These are phyloP conservation scores for Candida pseudoviswanathii DNA, from an alignment of 1,139 yeast species.

Conservation along the genomic window DNA sequence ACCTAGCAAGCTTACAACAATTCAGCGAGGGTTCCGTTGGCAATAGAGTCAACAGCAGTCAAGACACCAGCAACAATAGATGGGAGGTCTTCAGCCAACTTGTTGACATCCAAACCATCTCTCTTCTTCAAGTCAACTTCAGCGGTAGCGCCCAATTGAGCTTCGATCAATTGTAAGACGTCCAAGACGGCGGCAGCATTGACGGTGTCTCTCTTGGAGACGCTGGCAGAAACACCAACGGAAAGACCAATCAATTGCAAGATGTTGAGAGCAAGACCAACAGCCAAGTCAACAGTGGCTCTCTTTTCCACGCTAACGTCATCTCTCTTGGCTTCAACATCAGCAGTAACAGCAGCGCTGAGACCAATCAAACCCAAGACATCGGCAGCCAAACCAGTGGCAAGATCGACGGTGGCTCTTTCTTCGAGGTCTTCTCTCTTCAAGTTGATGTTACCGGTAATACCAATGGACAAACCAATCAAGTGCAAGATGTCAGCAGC, in stretches of 20 bases:
- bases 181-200: conserved; percentile 2
- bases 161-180: neutral
- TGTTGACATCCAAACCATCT: neutral
- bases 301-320: neutral
- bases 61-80: conserved; percentile 1
- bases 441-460: neutral
- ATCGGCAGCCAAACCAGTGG: conserved; percentile 4
- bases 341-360: neutral
- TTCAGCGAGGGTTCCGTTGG: neutral
- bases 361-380: neutral
- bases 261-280: conserved; percentile 1
- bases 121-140: conserved; percentile 1
- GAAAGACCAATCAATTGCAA: conserved; percentile 2
- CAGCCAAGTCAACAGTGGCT: conserved; percentile 3
- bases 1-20: no score
- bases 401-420: neutral
- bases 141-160: neutral
- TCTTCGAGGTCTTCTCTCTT: conserved; percentile 3
- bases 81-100: conserved; percentile 1
- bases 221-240: conserved; percentile 3
- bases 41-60: conserved; percentile 2
- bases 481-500: conserved; percentile 3
- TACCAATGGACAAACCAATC: conserved; percentile 2
- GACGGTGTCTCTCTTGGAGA: conserved; percentile 3
- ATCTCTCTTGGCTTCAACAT: conserved; percentile 2